These are phyloP conservation scores for Clarireedia homoeocarpa DNA, from an alignment of 2,329 filamentous ascomycete species.

Conservation along the genomic window DNA sequence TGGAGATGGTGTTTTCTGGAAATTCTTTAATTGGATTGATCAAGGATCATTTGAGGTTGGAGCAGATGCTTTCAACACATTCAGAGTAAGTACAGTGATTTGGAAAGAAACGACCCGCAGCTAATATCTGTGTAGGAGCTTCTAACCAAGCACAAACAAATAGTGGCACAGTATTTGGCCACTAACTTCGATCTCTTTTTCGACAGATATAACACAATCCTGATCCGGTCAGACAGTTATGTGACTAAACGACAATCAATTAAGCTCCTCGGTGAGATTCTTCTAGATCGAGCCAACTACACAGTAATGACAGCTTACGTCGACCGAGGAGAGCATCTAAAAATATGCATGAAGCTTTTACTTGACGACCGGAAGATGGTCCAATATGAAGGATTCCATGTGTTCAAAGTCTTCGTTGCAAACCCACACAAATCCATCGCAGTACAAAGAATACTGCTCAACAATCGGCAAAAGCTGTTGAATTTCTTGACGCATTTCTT, in stretches of 20 bases:
- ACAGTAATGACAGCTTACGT: constrained; percentile 97
- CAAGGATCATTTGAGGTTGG: constrained; percentile 94
- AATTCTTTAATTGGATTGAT: constrained; percentile 96
- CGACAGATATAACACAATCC: constrained; percentile 73
- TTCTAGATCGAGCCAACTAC: constrained; percentile 93
- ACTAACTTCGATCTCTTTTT: constrained; percentile 95
- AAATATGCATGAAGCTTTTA: constrained; percentile 96
- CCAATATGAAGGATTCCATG: constrained; percentile 97
- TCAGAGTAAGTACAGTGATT: constrained; percentile 55
- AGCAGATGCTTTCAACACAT: constrained; percentile 95
- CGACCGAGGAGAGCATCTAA: constrained; percentile 88
- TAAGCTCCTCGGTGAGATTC: constrained; percentile 89
- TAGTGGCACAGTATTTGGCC: constrained; percentile 80
- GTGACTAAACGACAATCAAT: constrained; percentile 98
- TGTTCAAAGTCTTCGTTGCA: constrained; percentile 99
- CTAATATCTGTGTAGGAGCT: constrained; percentile 60
- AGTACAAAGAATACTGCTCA: constrained; percentile 90
- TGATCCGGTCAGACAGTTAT: constrained; percentile 90
- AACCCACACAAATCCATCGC: constrained; percentile 97
- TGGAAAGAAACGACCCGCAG: not conserved
- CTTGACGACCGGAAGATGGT: constrained; percentile 98
- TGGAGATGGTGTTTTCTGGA: constrained; percentile 87
- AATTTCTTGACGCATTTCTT: constrained; percentile 86
- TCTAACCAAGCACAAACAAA: constrained; percentile 84
- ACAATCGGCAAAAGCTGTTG: constrained; percentile 87